phyloP scores from a whole-genome alignment of 1,284 basidiomycete genomes.

The Fomitopsis betulina region DNA sequence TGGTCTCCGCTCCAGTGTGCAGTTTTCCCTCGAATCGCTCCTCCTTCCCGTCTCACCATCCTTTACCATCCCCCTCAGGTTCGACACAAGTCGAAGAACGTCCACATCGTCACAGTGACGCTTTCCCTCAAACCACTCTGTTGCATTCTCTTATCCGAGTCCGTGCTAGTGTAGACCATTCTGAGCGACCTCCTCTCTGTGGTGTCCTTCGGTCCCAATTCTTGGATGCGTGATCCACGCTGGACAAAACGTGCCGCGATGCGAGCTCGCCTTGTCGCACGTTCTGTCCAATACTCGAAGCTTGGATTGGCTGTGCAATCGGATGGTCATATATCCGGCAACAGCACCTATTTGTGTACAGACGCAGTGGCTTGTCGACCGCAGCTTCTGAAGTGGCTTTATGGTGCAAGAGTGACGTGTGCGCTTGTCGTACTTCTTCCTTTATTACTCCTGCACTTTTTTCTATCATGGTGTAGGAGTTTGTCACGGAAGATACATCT shows the following conservation, averaged over 20 bases:
- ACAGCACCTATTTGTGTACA: conserved; percentile 32
- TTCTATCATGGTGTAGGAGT: conserved; percentile 22
- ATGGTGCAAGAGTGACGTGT: conserved; percentile 23
- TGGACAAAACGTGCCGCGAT: neutral
- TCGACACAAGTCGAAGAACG: too few species aligned
- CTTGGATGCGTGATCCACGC: neutral
- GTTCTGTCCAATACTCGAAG: neutral
- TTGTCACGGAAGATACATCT: conserved; percentile 31
- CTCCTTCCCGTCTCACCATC: too few species aligned
- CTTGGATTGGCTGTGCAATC: too few species aligned
- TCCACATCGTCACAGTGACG: too few species aligned
- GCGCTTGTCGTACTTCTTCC: conserved; percentile 16
- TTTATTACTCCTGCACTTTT: conserved; percentile 28
- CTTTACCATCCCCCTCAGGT: too few species aligned
- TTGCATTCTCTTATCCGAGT: neutral
- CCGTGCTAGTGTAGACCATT: too few species aligned
- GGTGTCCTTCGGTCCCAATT: too few species aligned
- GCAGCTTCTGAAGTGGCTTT: conserved; percentile 33
- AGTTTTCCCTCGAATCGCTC: conserved; percentile 1
- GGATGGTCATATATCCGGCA: neutral
- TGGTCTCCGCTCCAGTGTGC: conserved; percentile 8
- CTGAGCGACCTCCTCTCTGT: too few species aligned
- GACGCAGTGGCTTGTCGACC: conserved; percentile 29
- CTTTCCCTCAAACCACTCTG: neutral
- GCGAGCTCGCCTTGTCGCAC: neutral